Conservation (phyloP, 2,329 filamentous ascomycete species). For the Akanthomyces dipterigenus region DNA sequence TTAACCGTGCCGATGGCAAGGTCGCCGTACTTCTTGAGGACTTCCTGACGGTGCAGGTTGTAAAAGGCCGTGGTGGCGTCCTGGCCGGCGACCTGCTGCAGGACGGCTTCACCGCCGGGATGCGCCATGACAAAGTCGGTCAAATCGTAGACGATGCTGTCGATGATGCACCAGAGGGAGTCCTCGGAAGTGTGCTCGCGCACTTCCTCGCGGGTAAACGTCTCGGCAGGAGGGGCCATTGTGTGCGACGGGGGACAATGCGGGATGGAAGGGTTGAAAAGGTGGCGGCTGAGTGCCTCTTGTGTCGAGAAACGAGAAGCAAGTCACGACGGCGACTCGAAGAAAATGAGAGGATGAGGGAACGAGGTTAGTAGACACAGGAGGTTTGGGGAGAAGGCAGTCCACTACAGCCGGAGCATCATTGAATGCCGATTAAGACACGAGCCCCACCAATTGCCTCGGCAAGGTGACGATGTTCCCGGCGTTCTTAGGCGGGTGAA, state of each 20-base stretch:
- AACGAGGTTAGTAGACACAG: not conserved
- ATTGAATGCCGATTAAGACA: constrained; percentile 1
- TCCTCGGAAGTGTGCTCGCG: constrained; percentile 70
- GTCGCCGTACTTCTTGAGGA: constrained; percentile 70
- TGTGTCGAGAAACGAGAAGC: not conserved
- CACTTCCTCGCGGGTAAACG: constrained; percentile 58
- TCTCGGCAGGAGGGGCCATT: constrained; percentile 37
- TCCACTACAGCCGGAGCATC: not conserved
- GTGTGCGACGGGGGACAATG: constrained; percentile 9
- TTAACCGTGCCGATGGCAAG: constrained; percentile 70
- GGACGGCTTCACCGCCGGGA: constrained; percentile 73
- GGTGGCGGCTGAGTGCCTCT: not conserved
- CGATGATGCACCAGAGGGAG: constrained; percentile 76
- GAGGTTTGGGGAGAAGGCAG: not conserved
- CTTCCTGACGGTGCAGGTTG: constrained; percentile 86
- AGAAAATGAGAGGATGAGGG: not conserved
- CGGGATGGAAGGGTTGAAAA: not conserved
- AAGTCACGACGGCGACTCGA: not conserved
- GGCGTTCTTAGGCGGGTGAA: not conserved
- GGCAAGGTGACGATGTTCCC: constrained; percentile 1
- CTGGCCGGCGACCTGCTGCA: constrained; percentile 71
- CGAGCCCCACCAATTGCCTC: constrained; percentile 11
- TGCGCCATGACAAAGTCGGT: constrained; percentile 81
- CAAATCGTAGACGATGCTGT: constrained; percentile 81
- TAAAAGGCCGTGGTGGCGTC: constrained; percentile 83